Evolutionary conservation across 2,329 filamentous ascomycete species (phyloP), one percentile per base, ranked within the genome.

Genomic region (Westerdykella ornata): DNA sequence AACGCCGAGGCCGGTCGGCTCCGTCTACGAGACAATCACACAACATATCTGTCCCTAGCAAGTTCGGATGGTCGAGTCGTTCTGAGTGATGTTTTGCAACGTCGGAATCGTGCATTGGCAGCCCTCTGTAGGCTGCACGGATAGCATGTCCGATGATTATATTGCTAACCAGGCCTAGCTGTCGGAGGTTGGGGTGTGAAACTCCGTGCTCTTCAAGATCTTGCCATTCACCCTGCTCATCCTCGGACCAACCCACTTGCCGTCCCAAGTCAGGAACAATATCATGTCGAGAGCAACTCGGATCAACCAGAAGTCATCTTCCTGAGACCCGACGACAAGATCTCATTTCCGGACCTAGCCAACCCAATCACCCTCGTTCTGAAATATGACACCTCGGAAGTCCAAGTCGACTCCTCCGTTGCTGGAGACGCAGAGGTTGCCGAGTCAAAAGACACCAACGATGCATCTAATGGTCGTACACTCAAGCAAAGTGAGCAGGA

Each of bases 351-450:
- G 2, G 42, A 19, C 4, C n/a, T 38, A 2, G n/a, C 18, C 8
- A 28, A 30, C 18, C 3, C 13, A 18, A 26, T 26, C 22, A 37
- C 14, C 33, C 17, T 65, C 5, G 48, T 20, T 6, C 54, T 56
- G 30, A 36, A 22, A 3, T 58, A 51, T 48, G 42, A 44, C 15
- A 34, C 47, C 4, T 41, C 54, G 0, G 51, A 62, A 38, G 46
- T 62, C 12, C 59, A 63, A 40, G 61, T 65, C 26, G 55, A 56
- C 26, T 62, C 60, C 1, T 62, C 61, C 5, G 53, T 42, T 19
- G 37, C 52, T n/a, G 49, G 44, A 14, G 49, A 52, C 8, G 42
- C 17, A n/a, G 41, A 36, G 15, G 36, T 47, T 12, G 35, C 18
- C 7, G 33, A 48, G 6, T 33, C 37, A 2, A 29, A 43, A 12